Evolutionary conservation across 129 eudicot species (phyloP), one percentile per base, ranked within the genome.

Genomic region (Ambrosia artemisiifolia): DNA sequence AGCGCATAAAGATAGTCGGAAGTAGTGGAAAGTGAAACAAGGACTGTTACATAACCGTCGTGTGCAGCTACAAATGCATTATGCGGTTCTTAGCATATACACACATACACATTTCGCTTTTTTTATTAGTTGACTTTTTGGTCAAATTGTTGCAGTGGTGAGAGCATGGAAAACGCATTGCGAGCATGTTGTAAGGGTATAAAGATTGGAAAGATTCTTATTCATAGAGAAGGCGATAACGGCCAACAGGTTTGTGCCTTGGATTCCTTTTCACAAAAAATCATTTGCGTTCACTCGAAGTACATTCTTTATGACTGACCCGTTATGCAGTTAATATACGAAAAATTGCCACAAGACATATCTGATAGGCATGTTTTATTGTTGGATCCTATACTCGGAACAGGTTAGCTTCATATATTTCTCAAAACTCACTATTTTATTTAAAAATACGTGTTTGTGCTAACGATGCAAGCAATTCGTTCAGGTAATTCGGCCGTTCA

Each of bases 121-220:
- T 53, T 75, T 11, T 42, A 3, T 46, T 60, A 14, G 69, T 0
- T 34, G 66, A 65, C 30, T 60, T 57, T 18, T 55, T 55, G 11
- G 17, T 67, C 56, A 47, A 38, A 50, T 6, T 67, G 33, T 71
- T 68, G 77, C 85, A 94, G 98, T 81, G 98, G 98, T 51, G 98
- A 94, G 87, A 94, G 98, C 72, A 94, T 94, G 98, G 98, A 90
- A 72, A 94, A 94, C 73, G 98, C 98, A 13, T 75, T 94, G 78
- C 85, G 98, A 11, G 98, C 98, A 55, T 90, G 98, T 72, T 94
- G 98, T 67, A 94, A 94, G 74, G 98, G 98, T 28, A 94, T 94
- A 74, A 94, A 94, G 66, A 87, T 94, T 7, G 98, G 98, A 42
- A 94, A 94, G 80, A 93, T 93, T 75, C 95, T 93, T 47, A 93